Conservation (phyloP, 1,284 basidiomycete genomes). For the Spongispora temasekensis region DNA sequence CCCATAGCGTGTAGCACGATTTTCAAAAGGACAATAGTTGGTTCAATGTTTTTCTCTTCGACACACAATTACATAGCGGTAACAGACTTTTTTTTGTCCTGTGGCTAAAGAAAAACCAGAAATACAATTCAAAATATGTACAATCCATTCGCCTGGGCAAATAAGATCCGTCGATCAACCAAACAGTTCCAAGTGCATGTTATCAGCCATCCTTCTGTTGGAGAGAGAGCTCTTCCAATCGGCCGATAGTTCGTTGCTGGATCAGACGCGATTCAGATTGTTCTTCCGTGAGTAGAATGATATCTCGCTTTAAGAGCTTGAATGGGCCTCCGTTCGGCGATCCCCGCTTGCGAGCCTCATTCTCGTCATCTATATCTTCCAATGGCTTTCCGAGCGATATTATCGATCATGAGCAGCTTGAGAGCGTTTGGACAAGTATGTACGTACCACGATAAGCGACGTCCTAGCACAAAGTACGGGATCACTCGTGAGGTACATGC, state of each 20-base stretch:
- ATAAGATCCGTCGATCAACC: too few species aligned
- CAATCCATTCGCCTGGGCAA: too few species aligned
- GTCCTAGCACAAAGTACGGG: constrained; percentile 80
- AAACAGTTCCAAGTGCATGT: too few species aligned
- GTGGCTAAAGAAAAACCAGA: too few species aligned
- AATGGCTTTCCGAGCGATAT: constrained; percentile 51
- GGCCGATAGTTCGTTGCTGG: constrained; percentile 3
- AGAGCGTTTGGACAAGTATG: constrained; percentile 59
- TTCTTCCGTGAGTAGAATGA: constrained; percentile 58
- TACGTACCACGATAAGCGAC: constrained; percentile 65
- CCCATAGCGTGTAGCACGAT: too few species aligned
- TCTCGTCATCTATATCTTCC: constrained; percentile 51
- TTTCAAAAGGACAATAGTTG: too few species aligned
- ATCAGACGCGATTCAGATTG: constrained; percentile 40
- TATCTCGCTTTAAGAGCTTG: constrained; percentile 60
- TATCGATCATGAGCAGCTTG: constrained; percentile 34
- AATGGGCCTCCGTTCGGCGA: constrained; percentile 63
- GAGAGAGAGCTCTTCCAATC: constrained; percentile 6
- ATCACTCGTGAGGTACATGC: constrained; percentile 67
- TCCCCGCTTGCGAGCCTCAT: constrained; percentile 57
- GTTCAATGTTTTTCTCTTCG: too few species aligned
- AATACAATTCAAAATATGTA: too few species aligned
- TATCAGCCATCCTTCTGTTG: too few species aligned
- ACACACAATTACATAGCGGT: too few species aligned
- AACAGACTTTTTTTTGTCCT: too few species aligned